Conservation (phyloP, 2,329 filamentous ascomycete species). For the Ophiocordyceps camponoti-rufipedis region DNA sequence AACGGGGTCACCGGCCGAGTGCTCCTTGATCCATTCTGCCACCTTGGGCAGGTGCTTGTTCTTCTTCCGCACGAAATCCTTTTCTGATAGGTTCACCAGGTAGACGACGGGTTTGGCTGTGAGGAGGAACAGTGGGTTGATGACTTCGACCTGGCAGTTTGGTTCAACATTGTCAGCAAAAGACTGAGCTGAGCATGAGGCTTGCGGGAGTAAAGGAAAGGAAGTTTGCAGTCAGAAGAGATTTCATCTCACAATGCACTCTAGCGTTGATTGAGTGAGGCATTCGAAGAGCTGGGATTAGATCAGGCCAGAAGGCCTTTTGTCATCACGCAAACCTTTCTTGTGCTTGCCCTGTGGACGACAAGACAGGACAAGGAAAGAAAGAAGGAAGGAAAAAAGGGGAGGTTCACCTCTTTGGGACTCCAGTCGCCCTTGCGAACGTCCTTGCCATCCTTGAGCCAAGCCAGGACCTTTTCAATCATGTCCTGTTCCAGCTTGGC, state of each 20-base stretch:
- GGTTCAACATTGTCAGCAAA: slow-evolving; percentile 6
- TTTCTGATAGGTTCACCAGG: slow-evolving; percentile 92
- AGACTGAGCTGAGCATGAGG: slow-evolving; percentile 1
- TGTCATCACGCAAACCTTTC: slow-evolving; percentile 65
- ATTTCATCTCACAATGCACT: slow-evolving; percentile 77
- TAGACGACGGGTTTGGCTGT: slow-evolving; percentile 95
- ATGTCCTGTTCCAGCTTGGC: slow-evolving; percentile 84
- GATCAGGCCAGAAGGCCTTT: slow-evolving; percentile 87
- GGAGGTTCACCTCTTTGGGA: slow-evolving; percentile 73
- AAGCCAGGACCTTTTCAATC: slow-evolving; percentile 74
- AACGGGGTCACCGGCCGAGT: slow-evolving; percentile 74
- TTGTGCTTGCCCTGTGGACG: background rate
- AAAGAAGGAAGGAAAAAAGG: background rate
- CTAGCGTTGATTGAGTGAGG: slow-evolving; percentile 54
- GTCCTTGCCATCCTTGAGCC: slow-evolving; percentile 77
- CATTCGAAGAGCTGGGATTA: slow-evolving; percentile 99
- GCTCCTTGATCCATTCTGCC: slow-evolving; percentile 85
- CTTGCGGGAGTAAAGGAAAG: background rate
- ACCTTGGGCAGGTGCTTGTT: slow-evolving; percentile 96
- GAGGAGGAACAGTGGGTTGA: slow-evolving; percentile 90
- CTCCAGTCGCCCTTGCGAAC: slow-evolving; percentile 78
- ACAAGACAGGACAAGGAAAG: background rate
- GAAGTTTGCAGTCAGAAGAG: slow-evolving; percentile 40
- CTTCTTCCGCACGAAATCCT: slow-evolving; percentile 95
- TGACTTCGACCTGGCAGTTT: slow-evolving; percentile 69